These are phyloP conservation scores for Cetraspora pellucida DNA, from an alignment of 192 early-diverging fungal species.

Conservation along the genomic window DNA sequence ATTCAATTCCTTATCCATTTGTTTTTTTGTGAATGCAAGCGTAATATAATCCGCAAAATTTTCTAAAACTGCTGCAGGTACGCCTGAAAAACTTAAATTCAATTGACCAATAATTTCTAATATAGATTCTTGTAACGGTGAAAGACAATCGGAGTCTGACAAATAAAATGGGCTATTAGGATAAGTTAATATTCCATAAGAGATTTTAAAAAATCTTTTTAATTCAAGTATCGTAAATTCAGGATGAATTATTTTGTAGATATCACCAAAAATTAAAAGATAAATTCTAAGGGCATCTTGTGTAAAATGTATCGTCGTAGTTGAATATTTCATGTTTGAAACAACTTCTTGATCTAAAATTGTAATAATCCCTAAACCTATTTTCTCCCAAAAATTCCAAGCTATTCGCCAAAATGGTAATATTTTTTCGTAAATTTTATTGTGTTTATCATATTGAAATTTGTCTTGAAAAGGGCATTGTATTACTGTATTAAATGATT, in stretches of 20 bases:
- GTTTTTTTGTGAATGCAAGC: constrained; percentile 40
- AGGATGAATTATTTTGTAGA: constrained; percentile 59
- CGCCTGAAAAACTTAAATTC: constrained; percentile 35
- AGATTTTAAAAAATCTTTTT: constrained; percentile 44
- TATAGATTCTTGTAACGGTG: constrained; percentile 66
- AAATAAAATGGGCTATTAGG: constrained; percentile 55
- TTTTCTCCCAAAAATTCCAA: constrained; percentile 73
- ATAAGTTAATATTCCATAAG: constrained; percentile 62
- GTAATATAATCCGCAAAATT: constrained; percentile 50
- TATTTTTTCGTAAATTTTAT: constrained; percentile 28
- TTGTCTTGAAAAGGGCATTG: constrained; percentile 31
- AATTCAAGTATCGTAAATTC: constrained; percentile 60
- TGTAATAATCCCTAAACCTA: constrained; percentile 62
- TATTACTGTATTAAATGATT: constrained; percentile 67
- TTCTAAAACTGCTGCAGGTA: constrained; percentile 43
- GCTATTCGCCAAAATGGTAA: constrained; percentile 59
- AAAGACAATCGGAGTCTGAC: constrained; percentile 59
- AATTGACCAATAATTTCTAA: constrained; percentile 53
- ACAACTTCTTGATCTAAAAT: too few species aligned
- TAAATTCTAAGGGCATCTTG: constrained; percentile 74
- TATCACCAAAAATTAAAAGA: constrained; percentile 60
- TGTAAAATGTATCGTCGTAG: constrained; percentile 55
- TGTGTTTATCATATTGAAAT: constrained; percentile 31
- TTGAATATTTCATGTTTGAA: too few species aligned
- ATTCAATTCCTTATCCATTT: neutral